These are phyloP conservation scores for Podaxis sp. DNA, from an alignment of 768 basidiomycete genomes.

Conservation along the genomic window DNA sequence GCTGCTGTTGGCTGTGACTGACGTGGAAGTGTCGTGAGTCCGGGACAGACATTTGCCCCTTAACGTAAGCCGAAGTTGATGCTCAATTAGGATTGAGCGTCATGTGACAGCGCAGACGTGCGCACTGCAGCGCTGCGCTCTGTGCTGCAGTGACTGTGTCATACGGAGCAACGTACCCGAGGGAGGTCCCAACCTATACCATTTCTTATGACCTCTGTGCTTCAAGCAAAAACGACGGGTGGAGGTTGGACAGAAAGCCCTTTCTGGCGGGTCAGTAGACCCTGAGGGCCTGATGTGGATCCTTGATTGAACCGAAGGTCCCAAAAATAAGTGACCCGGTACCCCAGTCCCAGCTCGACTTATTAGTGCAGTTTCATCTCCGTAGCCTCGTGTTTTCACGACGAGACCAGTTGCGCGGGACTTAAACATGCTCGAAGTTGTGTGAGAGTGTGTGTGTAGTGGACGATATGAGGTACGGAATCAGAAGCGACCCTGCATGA, in stretches of 20 bases:
- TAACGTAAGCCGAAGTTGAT: no score
- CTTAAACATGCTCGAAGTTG: background rate
- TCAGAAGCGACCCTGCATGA: slow-evolving; percentile 9
- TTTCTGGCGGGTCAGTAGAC: background rate
- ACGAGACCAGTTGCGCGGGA: background rate
- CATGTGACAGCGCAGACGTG: no score
- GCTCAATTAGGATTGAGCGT: no score
- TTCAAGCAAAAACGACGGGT: background rate
- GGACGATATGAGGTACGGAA: slow-evolving; percentile 4
- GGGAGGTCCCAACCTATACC: no score
- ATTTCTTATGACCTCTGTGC: background rate
- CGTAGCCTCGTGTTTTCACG: slow-evolving; percentile 14
- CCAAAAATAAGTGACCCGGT: slow-evolving; percentile 6
- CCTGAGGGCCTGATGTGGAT: background rate
- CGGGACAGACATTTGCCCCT: no score
- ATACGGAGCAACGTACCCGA: no score
- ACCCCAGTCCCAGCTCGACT: slow-evolving; percentile 1
- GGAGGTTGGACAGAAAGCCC: background rate
- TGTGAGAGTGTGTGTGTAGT: background rate
- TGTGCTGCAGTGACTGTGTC: no score
- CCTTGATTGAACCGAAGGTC: background rate
- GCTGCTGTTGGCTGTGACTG: no score
- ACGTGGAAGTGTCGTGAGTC: no score
- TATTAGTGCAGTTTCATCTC: slow-evolving; percentile 3
- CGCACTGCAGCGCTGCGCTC: no score